These are phyloP conservation scores for Pseudonitzschia delicatissima DNA, from an alignment of 108 stramenopile species.

Conservation along the genomic window DNA sequence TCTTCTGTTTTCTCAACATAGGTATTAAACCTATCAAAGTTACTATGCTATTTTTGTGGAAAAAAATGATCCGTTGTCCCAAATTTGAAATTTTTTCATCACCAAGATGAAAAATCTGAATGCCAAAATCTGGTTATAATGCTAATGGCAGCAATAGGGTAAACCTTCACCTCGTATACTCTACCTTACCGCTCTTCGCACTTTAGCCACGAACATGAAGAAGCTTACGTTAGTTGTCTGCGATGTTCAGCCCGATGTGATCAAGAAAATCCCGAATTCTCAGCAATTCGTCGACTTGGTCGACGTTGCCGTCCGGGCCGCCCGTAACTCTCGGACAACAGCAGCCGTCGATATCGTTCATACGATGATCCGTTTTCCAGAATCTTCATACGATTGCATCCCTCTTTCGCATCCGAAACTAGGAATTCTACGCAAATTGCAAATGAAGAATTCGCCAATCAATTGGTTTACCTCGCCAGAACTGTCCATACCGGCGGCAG, in stretches of 20 bases:
- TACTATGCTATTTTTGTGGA: no score
- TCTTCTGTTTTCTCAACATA: no score
- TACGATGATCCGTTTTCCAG: neutral
- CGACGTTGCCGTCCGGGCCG: constrained; percentile 25
- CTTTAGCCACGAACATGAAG: no score
- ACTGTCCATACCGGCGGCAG: constrained; percentile 2
- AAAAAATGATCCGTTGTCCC: no score
- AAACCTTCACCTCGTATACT: no score
- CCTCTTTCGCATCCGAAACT: constrained; percentile 31
- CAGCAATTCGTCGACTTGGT: constrained; percentile 16
- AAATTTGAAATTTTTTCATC: no score
- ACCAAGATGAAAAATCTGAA: no score
- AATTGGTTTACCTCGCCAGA: constrained; percentile 21
- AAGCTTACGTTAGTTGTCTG: constrained; percentile 20
- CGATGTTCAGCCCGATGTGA: constrained; percentile 36
- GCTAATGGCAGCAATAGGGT: no score
- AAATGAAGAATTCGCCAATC: constrained; percentile 10
- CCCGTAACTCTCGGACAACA: constrained; percentile 12
- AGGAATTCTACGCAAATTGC: constrained; percentile 31
- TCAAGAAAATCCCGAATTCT: constrained; percentile 13
- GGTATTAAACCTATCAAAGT: no score
- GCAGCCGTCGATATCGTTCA: constrained; percentile 7
- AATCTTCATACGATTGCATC: constrained; percentile 18
- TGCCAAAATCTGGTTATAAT: no score
- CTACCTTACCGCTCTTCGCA: no score